Conservation (phyloP, 2,329 filamentous ascomycete genomes). For the Colletotrichum plurivorum region DNA sequence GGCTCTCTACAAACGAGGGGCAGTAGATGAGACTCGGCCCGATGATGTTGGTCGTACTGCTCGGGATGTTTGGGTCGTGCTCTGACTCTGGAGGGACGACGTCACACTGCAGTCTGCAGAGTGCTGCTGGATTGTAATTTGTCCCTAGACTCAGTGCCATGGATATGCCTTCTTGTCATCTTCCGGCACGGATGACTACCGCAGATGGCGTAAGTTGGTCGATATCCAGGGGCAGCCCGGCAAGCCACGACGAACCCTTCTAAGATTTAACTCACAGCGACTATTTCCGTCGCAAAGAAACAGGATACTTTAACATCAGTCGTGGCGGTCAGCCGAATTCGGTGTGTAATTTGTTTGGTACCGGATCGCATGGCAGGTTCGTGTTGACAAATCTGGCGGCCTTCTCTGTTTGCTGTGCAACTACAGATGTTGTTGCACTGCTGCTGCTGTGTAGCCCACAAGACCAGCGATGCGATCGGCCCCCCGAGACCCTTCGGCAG, state of each 20-base stretch:
- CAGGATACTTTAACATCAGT: not conserved
- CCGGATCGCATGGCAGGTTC: not conserved
- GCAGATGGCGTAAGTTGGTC: not conserved
- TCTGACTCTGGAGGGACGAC: not conserved
- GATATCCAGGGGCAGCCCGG: constrained; percentile 21
- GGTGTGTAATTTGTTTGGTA: not conserved
- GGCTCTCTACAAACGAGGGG: not conserved
- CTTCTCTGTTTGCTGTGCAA: not conserved
- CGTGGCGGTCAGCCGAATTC: not conserved
- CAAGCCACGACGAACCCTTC: constrained; percentile 7
- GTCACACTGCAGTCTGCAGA: constrained; percentile 15
- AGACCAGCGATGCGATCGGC: too few relatives aligned
- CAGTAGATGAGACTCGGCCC: constrained; percentile 1
- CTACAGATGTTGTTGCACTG: too few relatives aligned
- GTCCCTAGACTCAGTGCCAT: not conserved
- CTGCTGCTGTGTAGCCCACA: too few relatives aligned
- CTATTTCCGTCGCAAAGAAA: not conserved
- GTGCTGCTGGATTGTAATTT: not conserved
- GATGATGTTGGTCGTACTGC: constrained; percentile 1
- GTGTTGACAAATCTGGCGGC: not conserved
- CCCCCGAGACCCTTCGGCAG: not conserved
- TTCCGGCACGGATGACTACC: not conserved
- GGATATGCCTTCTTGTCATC: constrained; percentile 25
- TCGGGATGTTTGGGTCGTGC: constrained; percentile 11
- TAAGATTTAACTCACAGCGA: not conserved